These are phyloP conservation scores for Cornus suecica DNA, from an alignment of 148 eudicot genomes.

Conservation along the genomic window DNA sequence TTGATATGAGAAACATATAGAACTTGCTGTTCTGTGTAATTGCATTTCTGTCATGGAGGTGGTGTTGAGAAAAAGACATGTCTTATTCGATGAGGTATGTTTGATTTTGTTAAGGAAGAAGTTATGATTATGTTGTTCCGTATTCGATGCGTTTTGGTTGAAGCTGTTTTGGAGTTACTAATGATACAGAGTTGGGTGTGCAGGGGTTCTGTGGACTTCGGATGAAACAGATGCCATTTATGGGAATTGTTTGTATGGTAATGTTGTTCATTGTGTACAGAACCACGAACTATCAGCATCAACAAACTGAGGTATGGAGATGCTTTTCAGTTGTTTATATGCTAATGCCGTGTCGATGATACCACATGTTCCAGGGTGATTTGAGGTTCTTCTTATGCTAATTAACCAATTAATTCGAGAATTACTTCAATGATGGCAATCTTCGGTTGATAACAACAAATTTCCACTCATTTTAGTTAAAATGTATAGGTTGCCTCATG, in stretches of 20 bases:
- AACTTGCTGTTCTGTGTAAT: slow-evolving; percentile 52
- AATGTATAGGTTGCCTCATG: too few relatives aligned
- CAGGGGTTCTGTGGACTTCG: slow-evolving; percentile 63
- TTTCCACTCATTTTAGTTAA: too few relatives aligned
- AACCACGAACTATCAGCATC: slow-evolving; percentile 78
- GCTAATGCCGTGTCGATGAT: background rate
- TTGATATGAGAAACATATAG: slow-evolving; percentile 39
- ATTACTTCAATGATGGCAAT: background rate
- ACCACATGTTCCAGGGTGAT: background rate
- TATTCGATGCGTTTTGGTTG: background rate
- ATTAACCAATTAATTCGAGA: background rate
- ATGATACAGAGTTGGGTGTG: slow-evolving; percentile 22
- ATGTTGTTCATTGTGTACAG: slow-evolving; percentile 90
- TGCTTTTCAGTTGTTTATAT: background rate
- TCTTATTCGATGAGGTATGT: slow-evolving; percentile 53
- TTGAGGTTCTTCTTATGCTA: background rate
- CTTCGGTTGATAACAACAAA: background rate
- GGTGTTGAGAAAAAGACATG: slow-evolving; percentile 56
- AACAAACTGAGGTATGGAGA: slow-evolving; percentile 64
- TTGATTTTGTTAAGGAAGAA: background rate
- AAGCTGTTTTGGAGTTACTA: background rate
- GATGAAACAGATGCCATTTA: slow-evolving; percentile 63
- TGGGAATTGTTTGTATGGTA: slow-evolving; percentile 69
- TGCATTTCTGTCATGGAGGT: slow-evolving; percentile 68
- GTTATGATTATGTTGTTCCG: background rate